Evolutionary conservation across 192 early-diverging fungal genomes (phyloP).

Genomic region (Backusella circina): DNA sequence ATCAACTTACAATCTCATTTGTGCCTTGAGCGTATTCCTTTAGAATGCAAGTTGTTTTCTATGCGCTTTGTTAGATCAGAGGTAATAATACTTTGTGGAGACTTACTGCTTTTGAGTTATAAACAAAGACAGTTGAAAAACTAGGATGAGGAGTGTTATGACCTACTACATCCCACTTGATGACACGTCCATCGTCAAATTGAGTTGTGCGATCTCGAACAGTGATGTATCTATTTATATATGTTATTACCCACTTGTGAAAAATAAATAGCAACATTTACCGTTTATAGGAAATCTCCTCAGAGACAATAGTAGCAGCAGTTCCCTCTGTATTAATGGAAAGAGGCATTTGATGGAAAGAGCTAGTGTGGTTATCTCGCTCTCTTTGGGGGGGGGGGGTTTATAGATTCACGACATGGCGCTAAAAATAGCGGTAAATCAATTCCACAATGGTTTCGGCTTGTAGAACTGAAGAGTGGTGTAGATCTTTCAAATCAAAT

Average conservation of each 20-base stretch:
- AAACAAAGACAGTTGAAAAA: conserved; percentile 51
- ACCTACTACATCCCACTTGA: conserved; percentile 54
- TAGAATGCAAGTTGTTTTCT: conserved; percentile 57
- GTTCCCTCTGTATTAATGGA: conserved; percentile 38
- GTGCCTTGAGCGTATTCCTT: conserved; percentile 59
- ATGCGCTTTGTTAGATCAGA: neutral
- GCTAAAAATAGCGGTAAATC: neutral
- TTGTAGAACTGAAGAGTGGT: neutral
- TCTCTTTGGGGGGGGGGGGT: too few relatives aligned
- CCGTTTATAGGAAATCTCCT: conserved; percentile 42
- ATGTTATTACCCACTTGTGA: neutral
- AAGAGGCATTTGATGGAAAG: neutral
- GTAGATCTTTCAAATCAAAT: neutral
- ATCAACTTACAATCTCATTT: conserved; percentile 44
- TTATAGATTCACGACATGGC: neutral
- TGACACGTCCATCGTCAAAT: conserved; percentile 45
- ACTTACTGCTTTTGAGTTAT: conserved; percentile 41
- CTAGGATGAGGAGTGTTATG: conserved; percentile 41
- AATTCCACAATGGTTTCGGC: neutral
- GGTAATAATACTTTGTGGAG: neutral
- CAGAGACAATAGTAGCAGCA: conserved; percentile 34
- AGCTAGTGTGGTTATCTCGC: neutral
- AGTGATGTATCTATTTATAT: conserved; percentile 30
- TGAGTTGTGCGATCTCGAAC: conserved; percentile 35
- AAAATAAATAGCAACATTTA: conserved; percentile 11